These are phyloP conservation scores for Globisporangium radiosum DNA, from an alignment of 352 stramenopile genomes.

Conservation along the genomic window DNA sequence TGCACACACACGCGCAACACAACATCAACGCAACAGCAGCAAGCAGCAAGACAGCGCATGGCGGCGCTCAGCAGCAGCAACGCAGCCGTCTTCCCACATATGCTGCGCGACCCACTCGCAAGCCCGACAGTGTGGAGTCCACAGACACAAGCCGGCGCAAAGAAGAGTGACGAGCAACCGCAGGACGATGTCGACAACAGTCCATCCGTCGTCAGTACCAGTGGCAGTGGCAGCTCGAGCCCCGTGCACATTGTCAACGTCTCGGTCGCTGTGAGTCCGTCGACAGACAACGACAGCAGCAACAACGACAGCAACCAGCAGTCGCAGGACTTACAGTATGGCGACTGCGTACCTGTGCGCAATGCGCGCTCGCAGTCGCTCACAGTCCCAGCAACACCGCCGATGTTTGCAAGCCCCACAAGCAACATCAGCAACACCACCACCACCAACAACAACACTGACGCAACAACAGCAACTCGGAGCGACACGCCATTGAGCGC, in stretches of 20 bases:
- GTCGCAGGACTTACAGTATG: background rate
- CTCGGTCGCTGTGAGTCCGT: background rate
- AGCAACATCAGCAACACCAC: constrained; percentile 17
- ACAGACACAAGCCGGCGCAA: constrained; percentile 1
- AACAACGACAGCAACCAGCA: background rate
- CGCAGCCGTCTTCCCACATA: constrained; percentile 2
- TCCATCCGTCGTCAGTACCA: background rate
- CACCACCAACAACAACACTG: constrained; percentile 5
- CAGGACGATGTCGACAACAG: constrained; percentile 2
- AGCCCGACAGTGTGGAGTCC: constrained; percentile 1
- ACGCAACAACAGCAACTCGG: background rate
- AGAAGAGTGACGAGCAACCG: constrained; percentile 6
- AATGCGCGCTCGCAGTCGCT: constrained; percentile 39
- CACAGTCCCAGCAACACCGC: constrained; percentile 23
- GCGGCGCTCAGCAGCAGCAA: constrained; percentile 1
- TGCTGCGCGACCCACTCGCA: constrained; percentile 5
- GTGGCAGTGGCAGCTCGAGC: background rate
- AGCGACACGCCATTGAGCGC: constrained; percentile 1
- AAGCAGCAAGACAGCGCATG: background rate
- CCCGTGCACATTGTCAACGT: background rate
- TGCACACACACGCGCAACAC: too few species aligned
- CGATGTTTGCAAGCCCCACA: constrained; percentile 20
- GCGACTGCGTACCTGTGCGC: constrained; percentile 14
- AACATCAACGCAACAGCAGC: too few species aligned
- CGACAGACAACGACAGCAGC: background rate